Conservation (phyloP, 2,329 filamentous ascomycete genomes). For the Fusarium sterilihyphosum region DNA sequence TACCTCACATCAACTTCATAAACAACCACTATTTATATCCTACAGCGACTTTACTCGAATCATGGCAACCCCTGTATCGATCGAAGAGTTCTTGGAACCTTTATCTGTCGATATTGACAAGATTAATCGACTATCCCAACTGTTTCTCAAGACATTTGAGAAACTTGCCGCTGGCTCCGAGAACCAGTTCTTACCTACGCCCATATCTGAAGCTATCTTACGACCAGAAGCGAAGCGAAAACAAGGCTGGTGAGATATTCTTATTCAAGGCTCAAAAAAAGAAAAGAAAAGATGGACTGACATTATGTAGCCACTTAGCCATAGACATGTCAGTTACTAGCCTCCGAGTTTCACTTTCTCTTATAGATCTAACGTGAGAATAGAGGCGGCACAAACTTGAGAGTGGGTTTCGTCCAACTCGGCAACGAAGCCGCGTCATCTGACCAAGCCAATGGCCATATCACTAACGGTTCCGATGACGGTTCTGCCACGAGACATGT, state of each 20-base stretch:
- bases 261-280: neutral
- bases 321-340: conserved; percentile 69
- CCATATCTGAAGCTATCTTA: conserved; percentile 68
- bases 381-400: conserved; percentile 74
- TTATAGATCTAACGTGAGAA: conserved; percentile 50
- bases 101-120: conserved; percentile 59
- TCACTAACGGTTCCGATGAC: conserved; percentile 21
- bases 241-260: conserved; percentile 60
- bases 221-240: conserved; percentile 56
- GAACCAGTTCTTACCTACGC: conserved; percentile 69
- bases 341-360: neutral
- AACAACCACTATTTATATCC: neutral
- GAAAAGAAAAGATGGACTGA: conserved; percentile 10
- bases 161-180: conserved; percentile 61
- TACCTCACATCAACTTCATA: neutral
- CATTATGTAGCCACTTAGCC: conserved; percentile 61
- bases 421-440: conserved; percentile 49
- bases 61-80: conserved; percentile 35
- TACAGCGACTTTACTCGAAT: neutral
- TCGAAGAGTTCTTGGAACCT: conserved; percentile 61
- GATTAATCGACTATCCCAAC: conserved; percentile 58
- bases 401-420: conserved; percentile 74
- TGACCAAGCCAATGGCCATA: conserved; percentile 9
- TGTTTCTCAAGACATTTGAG: conserved; percentile 59
- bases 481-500: conserved; percentile 52